These are phyloP conservation scores for Heliamphora pulchella DNA, from an alignment of 179 eudicot species.

Conservation along the genomic window DNA sequence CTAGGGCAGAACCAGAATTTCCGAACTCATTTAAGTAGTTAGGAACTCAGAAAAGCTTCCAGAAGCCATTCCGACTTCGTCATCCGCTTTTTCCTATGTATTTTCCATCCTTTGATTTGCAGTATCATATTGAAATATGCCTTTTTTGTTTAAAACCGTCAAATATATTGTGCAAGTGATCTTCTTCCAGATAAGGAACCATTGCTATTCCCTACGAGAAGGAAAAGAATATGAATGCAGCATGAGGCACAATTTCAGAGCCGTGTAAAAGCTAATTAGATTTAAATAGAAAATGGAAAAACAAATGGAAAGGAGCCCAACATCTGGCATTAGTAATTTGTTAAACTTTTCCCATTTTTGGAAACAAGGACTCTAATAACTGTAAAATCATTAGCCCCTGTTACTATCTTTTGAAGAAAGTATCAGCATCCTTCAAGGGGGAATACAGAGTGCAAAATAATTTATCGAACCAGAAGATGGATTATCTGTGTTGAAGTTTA, in stretches of 20 bases:
- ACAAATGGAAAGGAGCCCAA: not conserved
- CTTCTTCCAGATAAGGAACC: not conserved
- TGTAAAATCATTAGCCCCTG: not conserved
- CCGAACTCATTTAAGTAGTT: not conserved
- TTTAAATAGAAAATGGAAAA: not conserved
- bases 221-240: not conserved
- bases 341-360: not conserved
- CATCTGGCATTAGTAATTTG: not conserved
- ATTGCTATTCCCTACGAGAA: not conserved
- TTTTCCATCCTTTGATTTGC: no score
- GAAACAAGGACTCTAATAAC: not conserved
- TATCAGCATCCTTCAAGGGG: not conserved
- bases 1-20: not conserved
- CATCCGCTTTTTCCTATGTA: no score
- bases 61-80: no score
- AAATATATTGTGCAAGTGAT: not conserved
- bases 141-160: no score
- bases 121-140: no score
- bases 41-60: not conserved
- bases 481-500: no score
- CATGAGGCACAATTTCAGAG: not conserved
- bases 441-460: not conserved
- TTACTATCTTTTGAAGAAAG: not conserved
- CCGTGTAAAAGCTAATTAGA: not conserved
- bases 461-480: no score